A percentile compares a stretch with the other conserved stretches of the same genome.
Evolutionary conservation across 768 basidiomycete species (phyloP).

Genomic region (Pilatotrama ljubarskyi): DNA sequence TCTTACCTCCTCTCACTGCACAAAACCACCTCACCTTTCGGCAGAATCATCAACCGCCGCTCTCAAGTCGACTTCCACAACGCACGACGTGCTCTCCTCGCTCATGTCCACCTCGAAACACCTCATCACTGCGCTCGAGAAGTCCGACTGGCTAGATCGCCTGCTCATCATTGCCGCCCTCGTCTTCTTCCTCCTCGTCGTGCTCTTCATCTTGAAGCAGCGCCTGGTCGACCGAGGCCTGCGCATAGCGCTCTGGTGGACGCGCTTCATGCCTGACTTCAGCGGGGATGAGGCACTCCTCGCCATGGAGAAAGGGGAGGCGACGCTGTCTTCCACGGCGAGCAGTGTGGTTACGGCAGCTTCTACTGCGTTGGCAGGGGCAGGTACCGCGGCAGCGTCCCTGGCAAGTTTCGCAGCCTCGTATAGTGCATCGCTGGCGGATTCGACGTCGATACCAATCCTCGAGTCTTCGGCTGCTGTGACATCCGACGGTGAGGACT

Average conservation of each 20-base stretch:
- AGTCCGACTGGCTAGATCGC: constrained; percentile 90
- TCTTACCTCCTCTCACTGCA: neutral
- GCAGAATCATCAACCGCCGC: constrained; percentile 79
- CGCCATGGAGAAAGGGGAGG: constrained; percentile 37
- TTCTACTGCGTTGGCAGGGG: constrained; percentile 1
- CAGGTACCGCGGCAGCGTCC: constrained; percentile 3
- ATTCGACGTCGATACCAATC: neutral
- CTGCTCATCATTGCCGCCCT: constrained; percentile 80
- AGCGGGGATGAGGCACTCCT: constrained; percentile 38
- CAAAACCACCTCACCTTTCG: neutral
- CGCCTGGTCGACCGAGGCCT: constrained; percentile 80
- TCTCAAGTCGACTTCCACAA: constrained; percentile 68
- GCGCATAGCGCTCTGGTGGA: constrained; percentile 87
- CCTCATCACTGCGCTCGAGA: constrained; percentile 85
- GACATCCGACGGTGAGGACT: neutral
- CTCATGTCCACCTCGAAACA: constrained; percentile 79
- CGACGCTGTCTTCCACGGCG: neutral
- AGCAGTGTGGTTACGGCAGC: constrained; percentile 4
- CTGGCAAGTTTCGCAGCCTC: constrained; percentile 2
- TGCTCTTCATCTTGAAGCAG: constrained; percentile 86
- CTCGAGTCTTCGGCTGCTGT: neutral
- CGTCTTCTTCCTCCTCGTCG: constrained; percentile 79
- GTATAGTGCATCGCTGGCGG: neutral
- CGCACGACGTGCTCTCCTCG: constrained; percentile 73
- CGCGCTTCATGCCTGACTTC: constrained; percentile 64